Evolutionary conservation across 306 rosid genomes (phyloP).

Genomic region (Trifolium dubium): DNA sequence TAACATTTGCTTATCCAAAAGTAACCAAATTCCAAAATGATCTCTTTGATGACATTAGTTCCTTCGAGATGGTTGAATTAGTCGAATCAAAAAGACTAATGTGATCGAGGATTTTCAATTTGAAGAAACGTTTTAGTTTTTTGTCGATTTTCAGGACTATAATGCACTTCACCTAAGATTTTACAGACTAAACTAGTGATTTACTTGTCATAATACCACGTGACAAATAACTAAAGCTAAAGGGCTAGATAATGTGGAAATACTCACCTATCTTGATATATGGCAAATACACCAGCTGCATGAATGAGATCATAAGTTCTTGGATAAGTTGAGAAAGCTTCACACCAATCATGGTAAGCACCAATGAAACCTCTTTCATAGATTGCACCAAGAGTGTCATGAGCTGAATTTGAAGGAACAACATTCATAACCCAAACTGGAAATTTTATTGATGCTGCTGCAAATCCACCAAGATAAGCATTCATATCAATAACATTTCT

Average conservation of each 20-base stretch:
- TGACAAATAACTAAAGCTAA: slow-evolving; percentile 1
- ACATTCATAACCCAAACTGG: slow-evolving; percentile 97
- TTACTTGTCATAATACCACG: no score
- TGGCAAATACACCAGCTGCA: slow-evolving; percentile 72
- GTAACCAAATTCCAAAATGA: no score
- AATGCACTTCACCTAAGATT: neutral
- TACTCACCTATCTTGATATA: slow-evolving; percentile 91
- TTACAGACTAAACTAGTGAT: no score
- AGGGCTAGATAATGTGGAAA: slow-evolving; percentile 9
- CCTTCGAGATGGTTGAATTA: no score
- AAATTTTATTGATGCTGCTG: slow-evolving; percentile 65
- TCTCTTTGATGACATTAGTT: no score
- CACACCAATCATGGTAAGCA: slow-evolving; percentile 93
- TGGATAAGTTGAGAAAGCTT: slow-evolving; percentile 94
- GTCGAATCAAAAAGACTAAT: no score
- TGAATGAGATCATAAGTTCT: slow-evolving; percentile 96
- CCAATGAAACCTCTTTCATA: slow-evolving; percentile 91
- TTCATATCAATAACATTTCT: slow-evolving; percentile 93
- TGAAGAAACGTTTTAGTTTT: no score
- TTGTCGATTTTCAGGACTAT: neutral
- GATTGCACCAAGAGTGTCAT: slow-evolving; percentile 78
- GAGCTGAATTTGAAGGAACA: slow-evolving; percentile 70
- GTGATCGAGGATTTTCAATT: neutral
- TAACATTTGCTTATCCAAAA: no score
- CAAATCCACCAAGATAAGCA: slow-evolving; percentile 87